Conservation (phyloP, 345 rosid genomes). For the Aquilaria malaccensis region DNA sequence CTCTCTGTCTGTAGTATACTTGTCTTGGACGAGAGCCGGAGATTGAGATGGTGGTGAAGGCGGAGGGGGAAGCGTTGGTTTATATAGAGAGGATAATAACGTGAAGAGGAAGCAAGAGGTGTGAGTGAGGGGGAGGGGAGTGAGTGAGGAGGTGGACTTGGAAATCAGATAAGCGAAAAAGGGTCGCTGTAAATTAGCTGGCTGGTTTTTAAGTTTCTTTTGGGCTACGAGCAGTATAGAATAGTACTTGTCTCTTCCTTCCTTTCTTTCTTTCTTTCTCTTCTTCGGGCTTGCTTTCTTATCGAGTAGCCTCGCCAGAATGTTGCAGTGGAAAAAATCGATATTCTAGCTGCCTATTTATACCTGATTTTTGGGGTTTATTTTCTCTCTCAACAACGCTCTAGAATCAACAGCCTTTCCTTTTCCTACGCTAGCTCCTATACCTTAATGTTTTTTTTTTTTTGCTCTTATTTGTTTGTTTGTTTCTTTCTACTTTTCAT, state of each 20-base stretch:
- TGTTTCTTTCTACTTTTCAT: not conserved
- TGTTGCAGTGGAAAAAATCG: conserved; percentile 10
- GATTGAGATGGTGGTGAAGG: no score
- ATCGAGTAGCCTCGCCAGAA: not conserved
- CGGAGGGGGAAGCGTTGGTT: no score
- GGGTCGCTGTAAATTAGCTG: no score
- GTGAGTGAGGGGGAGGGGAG: no score
- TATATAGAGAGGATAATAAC: no score
- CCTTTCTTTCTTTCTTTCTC: not conserved
- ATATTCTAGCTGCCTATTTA: conserved; percentile 20
- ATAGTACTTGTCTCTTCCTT: not conserved
- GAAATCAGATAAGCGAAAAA: no score
- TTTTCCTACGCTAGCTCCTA: not conserved
- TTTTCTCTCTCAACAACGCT: not conserved
- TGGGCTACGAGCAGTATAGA: not conserved
- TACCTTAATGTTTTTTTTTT: not conserved
- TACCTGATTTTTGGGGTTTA: conserved; percentile 16
- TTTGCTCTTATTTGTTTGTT: no score
- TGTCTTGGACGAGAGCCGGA: no score
- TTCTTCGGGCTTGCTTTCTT: not conserved
- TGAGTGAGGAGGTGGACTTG: no score
- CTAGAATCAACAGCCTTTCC: conserved; percentile 18
- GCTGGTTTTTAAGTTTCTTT: no score
- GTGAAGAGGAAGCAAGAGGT: no score
- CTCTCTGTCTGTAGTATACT: not conserved